phyloP scores from a whole-genome alignment of 495 filamentous ascomycete genomes.

The Penicillium roqueforti region DNA sequence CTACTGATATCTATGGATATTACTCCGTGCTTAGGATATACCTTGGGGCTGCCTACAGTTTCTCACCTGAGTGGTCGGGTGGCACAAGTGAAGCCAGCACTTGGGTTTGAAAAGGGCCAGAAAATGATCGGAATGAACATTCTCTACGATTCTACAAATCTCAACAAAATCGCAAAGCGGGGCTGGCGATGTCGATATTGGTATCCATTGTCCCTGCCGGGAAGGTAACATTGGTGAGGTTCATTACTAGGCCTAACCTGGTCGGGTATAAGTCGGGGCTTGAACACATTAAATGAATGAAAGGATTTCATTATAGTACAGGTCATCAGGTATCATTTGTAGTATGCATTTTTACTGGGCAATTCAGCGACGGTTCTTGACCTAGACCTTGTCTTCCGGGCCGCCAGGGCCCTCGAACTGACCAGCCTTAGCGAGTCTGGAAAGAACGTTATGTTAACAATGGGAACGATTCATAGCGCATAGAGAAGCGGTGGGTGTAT shows the following conservation, averaged over 20 bases:
- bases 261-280: neutral
- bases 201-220: neutral
- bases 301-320: conserved; percentile 3
- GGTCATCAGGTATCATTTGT: conserved; percentile 11
- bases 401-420: conserved; percentile 51
- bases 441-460: conserved; percentile 5
- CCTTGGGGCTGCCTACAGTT: neutral
- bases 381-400: conserved; percentile 46
- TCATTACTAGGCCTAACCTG: neutral
- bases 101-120: neutral
- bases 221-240: neutral
- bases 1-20: too few relatives aligned
- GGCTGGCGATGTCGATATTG: neutral
- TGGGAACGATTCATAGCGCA: neutral
- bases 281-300: neutral
- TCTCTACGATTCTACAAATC: neutral
- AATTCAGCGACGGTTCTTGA: conserved; percentile 26
- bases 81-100: neutral
- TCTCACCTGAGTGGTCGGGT: neutral
- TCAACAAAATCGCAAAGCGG: neutral
- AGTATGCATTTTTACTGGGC: conserved; percentile 15
- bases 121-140: neutral
- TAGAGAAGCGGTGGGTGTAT: neutral
- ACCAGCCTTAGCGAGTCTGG: conserved; percentile 40
- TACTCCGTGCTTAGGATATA: too few relatives aligned